phyloP scores from a whole-genome alignment of 805 yeast species.

The Metschnikowia amazonensis region DNA sequence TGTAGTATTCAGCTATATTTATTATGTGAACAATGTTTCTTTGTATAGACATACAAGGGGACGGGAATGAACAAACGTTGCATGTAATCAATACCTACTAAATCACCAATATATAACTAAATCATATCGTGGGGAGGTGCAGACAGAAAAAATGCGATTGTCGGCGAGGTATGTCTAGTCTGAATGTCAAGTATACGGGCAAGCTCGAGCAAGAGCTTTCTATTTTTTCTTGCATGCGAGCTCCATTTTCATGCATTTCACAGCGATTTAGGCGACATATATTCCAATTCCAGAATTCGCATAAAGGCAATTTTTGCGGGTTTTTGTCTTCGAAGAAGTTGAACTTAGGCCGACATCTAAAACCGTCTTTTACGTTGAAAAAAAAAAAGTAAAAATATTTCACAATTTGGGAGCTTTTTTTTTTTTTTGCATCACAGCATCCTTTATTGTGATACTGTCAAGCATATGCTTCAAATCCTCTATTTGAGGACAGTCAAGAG shows the following conservation, averaged over 20 bases:
- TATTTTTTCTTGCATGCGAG: neutral
- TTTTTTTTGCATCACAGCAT: too few relatives aligned
- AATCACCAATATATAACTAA: too few relatives aligned
- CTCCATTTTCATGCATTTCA: neutral
- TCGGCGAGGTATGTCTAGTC: neutral
- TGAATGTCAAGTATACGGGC: neutral
- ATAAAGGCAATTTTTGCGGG: neutral
- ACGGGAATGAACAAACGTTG: neutral
- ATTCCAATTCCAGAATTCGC: neutral
- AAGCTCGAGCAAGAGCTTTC: neutral
- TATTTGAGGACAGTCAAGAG: too few relatives aligned
- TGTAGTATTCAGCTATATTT: neutral
- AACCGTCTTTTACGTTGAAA: too few relatives aligned
- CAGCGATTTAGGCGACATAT: neutral
- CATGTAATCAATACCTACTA: neutral
- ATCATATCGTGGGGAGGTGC: too few relatives aligned
- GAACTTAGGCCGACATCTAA: too few relatives aligned
- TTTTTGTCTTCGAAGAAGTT: too few relatives aligned
- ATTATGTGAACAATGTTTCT: neutral
- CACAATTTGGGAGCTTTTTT: too few relatives aligned
- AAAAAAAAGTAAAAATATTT: too few relatives aligned
- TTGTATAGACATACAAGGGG: neutral
- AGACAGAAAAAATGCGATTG: too few relatives aligned
- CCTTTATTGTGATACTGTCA: too few relatives aligned
- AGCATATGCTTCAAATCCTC: too few relatives aligned